Percentiles rank a stretch among this genome's conserved stretches.
These are phyloP conservation scores for Thymus quinquecostatus DNA, from an alignment of 257 asterid species.

Conservation along the genomic window DNA sequence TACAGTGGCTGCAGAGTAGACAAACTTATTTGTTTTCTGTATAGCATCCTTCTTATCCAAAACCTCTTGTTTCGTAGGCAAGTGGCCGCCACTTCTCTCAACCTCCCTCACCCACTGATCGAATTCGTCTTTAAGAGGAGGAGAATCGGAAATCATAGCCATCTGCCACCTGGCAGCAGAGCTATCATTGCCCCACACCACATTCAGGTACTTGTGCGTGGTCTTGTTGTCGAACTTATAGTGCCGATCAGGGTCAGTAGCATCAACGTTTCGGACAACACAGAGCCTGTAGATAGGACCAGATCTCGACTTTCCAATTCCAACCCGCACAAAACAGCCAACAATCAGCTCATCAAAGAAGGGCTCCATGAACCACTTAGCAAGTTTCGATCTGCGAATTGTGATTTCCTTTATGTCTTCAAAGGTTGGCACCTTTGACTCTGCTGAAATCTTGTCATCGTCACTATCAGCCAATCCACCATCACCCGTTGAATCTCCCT, in stretches of 20 bases:
- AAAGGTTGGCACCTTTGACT: constrained; percentile 72
- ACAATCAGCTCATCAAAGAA: constrained; percentile 92
- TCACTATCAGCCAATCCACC: constrained; percentile 92
- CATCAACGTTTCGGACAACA: constrained; percentile 79
- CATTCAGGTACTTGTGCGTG: constrained; percentile 78
- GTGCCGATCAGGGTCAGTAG: constrained; percentile 74
- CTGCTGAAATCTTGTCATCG: constrained; percentile 69
- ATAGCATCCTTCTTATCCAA: constrained; percentile 82
- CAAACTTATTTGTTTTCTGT: constrained; percentile 76
- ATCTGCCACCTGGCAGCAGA: constrained; percentile 99
- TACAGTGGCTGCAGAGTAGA: constrained; percentile 91
- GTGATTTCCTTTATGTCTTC: constrained; percentile 91
- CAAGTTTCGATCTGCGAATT: constrained; percentile 83
- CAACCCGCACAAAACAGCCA: constrained; percentile 95
- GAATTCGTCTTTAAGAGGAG: constrained; percentile 75
- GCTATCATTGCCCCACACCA: constrained; percentile 93
- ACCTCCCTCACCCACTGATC: constrained; percentile 97
- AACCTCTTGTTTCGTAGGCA: constrained; percentile 85
- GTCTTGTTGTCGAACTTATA: constrained; percentile 93
- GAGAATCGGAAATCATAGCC: constrained; percentile 93
- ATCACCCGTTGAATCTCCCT: constrained; percentile 77
- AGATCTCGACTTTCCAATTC: constrained; percentile 80
- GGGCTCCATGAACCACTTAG: constrained; percentile 99
- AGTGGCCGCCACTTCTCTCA: constrained; percentile 79
- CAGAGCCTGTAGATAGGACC: constrained; percentile 92